Percentiles rank a stretch among this genome's conserved stretches.
phyloP scores from a whole-genome alignment of 1,139 yeast genomes.

The Suhomyces bolitotheri region DNA sequence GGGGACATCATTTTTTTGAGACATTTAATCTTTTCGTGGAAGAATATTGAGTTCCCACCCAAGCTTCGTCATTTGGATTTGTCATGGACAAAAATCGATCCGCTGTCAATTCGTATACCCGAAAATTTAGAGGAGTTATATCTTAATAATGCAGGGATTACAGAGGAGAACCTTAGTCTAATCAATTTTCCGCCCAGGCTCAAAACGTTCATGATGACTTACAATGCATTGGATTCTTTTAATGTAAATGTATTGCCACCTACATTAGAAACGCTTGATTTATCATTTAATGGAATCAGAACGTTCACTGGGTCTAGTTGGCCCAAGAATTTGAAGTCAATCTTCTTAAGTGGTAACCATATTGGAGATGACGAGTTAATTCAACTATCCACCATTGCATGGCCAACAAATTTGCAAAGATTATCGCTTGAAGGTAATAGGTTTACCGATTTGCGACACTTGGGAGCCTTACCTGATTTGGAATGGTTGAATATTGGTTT shows the following conservation, averaged over 20 bases:
- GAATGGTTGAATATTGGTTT: constrained; percentile 7
- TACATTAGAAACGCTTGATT: constrained; percentile 31
- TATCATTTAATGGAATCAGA: constrained; percentile 26
- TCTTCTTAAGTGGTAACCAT: constrained; percentile 28
- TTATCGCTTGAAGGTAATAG: constrained; percentile 30
- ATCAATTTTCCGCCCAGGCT: constrained; percentile 25
- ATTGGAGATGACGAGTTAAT: constrained; percentile 22
- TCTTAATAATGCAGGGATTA: constrained; percentile 33
- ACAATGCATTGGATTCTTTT: constrained; percentile 27
- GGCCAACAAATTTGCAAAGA: constrained; percentile 28
- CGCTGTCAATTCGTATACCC: constrained; percentile 23
- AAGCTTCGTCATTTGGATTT: constrained; percentile 32
- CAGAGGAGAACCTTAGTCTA: constrained; percentile 14
- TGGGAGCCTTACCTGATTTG: constrained; percentile 25
- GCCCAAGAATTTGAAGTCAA: constrained; percentile 29
- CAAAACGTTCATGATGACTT: constrained; percentile 36
- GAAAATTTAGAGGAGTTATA: constrained; percentile 25
- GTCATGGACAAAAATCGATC: constrained; percentile 33
- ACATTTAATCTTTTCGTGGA: constrained; percentile 35
- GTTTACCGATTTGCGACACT: constrained; percentile 20
- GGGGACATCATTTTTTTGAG: constrained; percentile 33
- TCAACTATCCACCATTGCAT: constrained; percentile 19
- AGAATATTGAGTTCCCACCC: constrained; percentile 21
- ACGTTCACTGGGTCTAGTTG: constrained; percentile 22
- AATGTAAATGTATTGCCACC: constrained; percentile 28